Base-by-base conservation (phyloP, 352 stramenopile genomes). In the Pilasporangium apinafurcum region DNA sequence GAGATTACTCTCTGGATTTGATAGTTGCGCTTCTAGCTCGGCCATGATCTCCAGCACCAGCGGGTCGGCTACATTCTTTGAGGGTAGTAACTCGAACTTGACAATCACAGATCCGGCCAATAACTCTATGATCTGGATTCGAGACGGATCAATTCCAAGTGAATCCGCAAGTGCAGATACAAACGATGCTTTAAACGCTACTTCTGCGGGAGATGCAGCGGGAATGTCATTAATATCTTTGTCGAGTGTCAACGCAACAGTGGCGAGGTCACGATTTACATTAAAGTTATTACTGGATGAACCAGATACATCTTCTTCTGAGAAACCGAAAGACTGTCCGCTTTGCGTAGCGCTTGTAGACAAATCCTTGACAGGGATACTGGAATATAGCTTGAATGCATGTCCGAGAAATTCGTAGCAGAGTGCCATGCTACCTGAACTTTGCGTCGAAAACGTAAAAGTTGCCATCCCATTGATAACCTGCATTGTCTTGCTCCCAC, bases 341-440 rank as follows among this genome's bases (percentile, higher is more conserved):
- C 18, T 58, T 12, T 25, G 59, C 8, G 22, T 52, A n/a, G 36
- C 20, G 16, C 45, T 51, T 4, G 29, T 42, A 0, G 68, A 67
- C 10, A 53, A 31, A 22, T 78, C 67, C 7, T 64, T 59, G 21
- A 83, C 56, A 5, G 54, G 50, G 5, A 84, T 41, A 17, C 48
- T 59, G 0, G 57, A 39, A 44, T 75, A 87, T 3, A 85, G 30
- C 37, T 85, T 83, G 46, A 67, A 85, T 2, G 29, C 33, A 10
- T 80, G 67, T 6, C 58, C 49, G 20, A 70, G 45, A 24, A 87
- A 87, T 16, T 70, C 57, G 52, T 87, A 87, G 39, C 75, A 87
- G 0, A 87, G 50, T 2, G 36, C 48, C 67, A 87, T 81, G 0
- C 32, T 42, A n/a, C n/a, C n/a, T 0, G 44, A 21, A 7, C 47